Evolutionary conservation across 768 basidiomycete species (phyloP).

Genomic region (Collybia sp.): DNA sequence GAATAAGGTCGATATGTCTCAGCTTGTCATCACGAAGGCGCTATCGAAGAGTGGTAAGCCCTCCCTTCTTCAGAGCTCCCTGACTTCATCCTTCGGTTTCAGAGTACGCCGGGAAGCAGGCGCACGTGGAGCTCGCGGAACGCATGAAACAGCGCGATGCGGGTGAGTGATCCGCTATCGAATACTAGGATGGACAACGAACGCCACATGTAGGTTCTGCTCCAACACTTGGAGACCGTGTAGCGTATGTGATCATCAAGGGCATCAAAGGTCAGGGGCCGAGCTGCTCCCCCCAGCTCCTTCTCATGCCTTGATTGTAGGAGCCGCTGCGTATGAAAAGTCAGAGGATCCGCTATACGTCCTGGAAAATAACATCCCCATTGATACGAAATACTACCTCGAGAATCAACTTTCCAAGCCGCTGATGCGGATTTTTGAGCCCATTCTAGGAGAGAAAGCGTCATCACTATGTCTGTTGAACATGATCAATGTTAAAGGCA

Average conservation of each 20-base stretch:
- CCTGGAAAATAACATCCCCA: slow-evolving; percentile 95
- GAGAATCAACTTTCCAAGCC: slow-evolving; percentile 98
- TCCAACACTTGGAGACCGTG: slow-evolving; percentile 95
- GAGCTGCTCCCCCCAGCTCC: background rate
- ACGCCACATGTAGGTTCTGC: slow-evolving; percentile 65
- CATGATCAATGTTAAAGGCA: slow-evolving; percentile 4
- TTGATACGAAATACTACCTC: slow-evolving; percentile 97
- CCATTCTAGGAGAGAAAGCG: slow-evolving; percentile 92
- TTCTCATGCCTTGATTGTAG: slow-evolving; percentile 27
- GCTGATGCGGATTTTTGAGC: slow-evolving; percentile 96
- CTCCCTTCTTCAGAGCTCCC: background rate
- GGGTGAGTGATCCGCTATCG: slow-evolving; percentile 29
- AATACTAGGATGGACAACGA: background rate
- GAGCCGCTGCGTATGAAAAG: slow-evolving; percentile 97
- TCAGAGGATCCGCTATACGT: slow-evolving; percentile 98
- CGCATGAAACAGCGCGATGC: slow-evolving; percentile 96
- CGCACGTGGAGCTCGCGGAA: slow-evolving; percentile 93
- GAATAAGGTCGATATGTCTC: slow-evolving; percentile 98
- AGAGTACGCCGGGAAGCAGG: slow-evolving; percentile 96
- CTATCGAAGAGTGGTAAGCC: slow-evolving; percentile 78
- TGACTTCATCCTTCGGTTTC: background rate
- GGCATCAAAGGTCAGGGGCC: slow-evolving; percentile 72
- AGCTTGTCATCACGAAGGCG: slow-evolving; percentile 98
- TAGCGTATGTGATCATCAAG: slow-evolving; percentile 98
- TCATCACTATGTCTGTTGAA: slow-evolving; percentile 63